Evolutionary conservation across 495 filamentous ascomycete genomes (phyloP).

Genomic region (Xylaria palmicola): DNA sequence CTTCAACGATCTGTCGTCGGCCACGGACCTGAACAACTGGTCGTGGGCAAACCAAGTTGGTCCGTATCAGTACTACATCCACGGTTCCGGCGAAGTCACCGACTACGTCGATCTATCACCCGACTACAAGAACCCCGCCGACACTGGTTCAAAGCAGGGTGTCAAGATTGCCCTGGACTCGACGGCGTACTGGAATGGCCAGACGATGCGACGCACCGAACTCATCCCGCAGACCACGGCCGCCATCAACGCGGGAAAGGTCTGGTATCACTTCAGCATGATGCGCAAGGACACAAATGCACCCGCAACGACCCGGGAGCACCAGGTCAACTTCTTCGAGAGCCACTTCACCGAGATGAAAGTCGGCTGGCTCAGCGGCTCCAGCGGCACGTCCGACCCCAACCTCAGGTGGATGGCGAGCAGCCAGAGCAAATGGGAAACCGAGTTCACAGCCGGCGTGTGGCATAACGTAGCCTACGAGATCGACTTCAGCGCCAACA

Average conservation of each 20-base stretch:
- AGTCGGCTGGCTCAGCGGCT: slow-evolving; percentile 53
- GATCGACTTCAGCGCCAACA: slow-evolving; percentile 53
- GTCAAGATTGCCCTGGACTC: slow-evolving; percentile 62
- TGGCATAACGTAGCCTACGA: slow-evolving; percentile 67
- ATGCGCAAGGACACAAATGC: slow-evolving; percentile 54
- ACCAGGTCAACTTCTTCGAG: slow-evolving; percentile 71
- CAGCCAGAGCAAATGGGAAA: slow-evolving; percentile 17
- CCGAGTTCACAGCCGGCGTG: slow-evolving; percentile 38
- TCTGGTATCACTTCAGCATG: slow-evolving; percentile 68
- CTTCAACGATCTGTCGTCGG: slow-evolving; percentile 55
- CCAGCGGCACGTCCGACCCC: slow-evolving; percentile 41
- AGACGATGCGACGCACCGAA: slow-evolving; percentile 59
- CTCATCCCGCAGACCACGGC: slow-evolving; percentile 65
- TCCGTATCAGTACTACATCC: slow-evolving; percentile 73
- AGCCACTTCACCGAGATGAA: slow-evolving; percentile 69
- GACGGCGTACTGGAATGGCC: slow-evolving; percentile 60
- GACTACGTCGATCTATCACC: slow-evolving; percentile 56
- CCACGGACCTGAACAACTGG: slow-evolving; percentile 56
- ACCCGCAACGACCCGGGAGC: slow-evolving; percentile 59
- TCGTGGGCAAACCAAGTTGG: slow-evolving; percentile 65
- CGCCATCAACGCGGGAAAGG: slow-evolving; percentile 56
- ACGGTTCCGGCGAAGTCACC: slow-evolving; percentile 54
- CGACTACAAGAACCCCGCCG: slow-evolving; percentile 62
- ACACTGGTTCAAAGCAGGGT: slow-evolving; percentile 56
- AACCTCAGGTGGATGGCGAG: slow-evolving; percentile 22